Conservation (phyloP, 2,329 filamentous ascomycete genomes). For the Pseudogymnoascus sp. region DNA sequence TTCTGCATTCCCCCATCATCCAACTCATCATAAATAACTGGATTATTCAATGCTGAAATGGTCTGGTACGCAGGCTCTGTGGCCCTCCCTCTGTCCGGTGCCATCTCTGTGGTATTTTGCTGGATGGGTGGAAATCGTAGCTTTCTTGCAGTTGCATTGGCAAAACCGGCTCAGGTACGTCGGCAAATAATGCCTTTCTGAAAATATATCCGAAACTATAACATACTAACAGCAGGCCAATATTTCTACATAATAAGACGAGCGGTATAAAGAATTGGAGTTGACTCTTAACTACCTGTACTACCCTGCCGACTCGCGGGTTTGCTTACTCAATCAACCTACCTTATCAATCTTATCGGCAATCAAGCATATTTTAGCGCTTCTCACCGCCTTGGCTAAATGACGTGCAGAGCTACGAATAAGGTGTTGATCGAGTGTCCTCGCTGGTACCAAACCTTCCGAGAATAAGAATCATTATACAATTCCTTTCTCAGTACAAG, state of each 20-base stretch:
- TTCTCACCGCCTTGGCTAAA: slow-evolving; percentile 1
- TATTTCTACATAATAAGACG: background rate
- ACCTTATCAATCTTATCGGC: background rate
- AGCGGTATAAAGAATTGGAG: background rate
- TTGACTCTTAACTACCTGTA: background rate
- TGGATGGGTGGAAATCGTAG: background rate
- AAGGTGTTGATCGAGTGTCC: background rate
- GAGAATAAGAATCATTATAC: background rate
- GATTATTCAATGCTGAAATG: background rate
- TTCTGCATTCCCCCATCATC: slow-evolving; percentile 12
- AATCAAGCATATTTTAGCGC: background rate
- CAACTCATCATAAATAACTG: background rate
- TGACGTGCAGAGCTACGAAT: background rate
- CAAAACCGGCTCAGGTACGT: background rate
- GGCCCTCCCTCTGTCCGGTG: slow-evolving; percentile 2
- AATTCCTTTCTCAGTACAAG: background rate
- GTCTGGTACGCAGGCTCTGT: slow-evolving; percentile 6
- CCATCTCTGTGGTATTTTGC: background rate
- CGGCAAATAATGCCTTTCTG: background rate
- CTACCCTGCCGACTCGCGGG: background rate
- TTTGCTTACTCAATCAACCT: background rate
- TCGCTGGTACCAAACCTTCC: background rate
- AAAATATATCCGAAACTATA: background rate
- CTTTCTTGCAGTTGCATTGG: background rate
- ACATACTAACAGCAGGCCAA: background rate